These are phyloP conservation scores for Penicillium carneum DNA, from an alignment of 2,329 filamentous ascomycete species.

Conservation along the genomic window DNA sequence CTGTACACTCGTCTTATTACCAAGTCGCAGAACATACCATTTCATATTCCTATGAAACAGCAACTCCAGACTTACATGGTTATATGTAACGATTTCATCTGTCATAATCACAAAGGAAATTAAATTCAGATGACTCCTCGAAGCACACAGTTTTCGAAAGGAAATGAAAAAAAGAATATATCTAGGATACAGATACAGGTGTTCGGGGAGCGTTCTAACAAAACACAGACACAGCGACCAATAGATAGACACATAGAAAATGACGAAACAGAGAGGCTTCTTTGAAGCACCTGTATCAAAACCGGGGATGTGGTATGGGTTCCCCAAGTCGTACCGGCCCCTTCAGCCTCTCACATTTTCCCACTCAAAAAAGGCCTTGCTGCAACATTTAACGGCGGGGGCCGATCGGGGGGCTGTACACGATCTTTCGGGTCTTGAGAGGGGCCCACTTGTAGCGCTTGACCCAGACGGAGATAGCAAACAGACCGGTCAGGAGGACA, in stretches of 20 bases:
- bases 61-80: background rate
- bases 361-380: slow-evolving; percentile 40
- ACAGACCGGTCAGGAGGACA: slow-evolving; percentile 77
- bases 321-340: slow-evolving; percentile 39
- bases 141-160: slow-evolving; percentile 49
- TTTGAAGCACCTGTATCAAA: slow-evolving; percentile 35
- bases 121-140: slow-evolving; percentile 48
- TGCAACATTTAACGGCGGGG: slow-evolving; percentile 46
- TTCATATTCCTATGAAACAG: background rate
- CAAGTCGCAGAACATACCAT: background rate
- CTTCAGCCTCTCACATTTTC: slow-evolving; percentile 41
- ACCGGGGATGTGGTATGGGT: slow-evolving; percentile 34
- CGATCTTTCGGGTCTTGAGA: slow-evolving; percentile 93
- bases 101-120: slow-evolving; percentile 48
- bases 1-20: slow-evolving; percentile 1
- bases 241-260: slow-evolving; percentile 37
- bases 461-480: slow-evolving; percentile 91
- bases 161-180: slow-evolving; percentile 47
- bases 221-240: slow-evolving; percentile 45
- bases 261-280: slow-evolving; percentile 37
- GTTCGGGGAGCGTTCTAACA: slow-evolving; percentile 50
- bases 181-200: slow-evolving; percentile 55
- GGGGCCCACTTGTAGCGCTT: slow-evolving; percentile 99
- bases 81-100: background rate
- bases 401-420: slow-evolving; percentile 75